Base-by-base conservation (phyloP, 2,329 filamentous ascomycete genomes). In the Diplodia intermedia region DNA sequence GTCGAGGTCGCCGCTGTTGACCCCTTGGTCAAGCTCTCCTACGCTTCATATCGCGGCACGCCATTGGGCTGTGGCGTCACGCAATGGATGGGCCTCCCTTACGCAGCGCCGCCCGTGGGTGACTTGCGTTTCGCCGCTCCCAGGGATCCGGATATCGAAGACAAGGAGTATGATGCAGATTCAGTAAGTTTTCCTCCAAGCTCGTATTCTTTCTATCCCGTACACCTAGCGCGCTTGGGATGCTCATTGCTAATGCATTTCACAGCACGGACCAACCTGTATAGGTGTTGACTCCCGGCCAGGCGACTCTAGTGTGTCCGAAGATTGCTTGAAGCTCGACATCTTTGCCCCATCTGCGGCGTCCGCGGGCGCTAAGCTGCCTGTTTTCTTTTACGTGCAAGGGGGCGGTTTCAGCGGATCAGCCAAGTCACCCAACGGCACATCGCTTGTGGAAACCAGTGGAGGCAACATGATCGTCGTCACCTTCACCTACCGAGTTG, bases 11-110 rank as follows among this genome's bases (percentile, higher is more conserved):
- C 36, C 38, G 80, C 81, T 15, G 76, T 82, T 31, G 72, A 80
- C 20, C 69, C 77, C 3, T 73, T 79, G 6, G 87, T 93, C 15
- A 82, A 91, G 70, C 81, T 94, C 26, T 84, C 83, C 3, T 94
- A 93, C 75, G 85, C 89, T 36, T 85, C 82, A 31, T 93, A 93
- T 74, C 77, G 83, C 61, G 91, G 91, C 9, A 78, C 80, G 4
- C 74, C 26, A 43, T 80, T 85, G 1, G 71, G 78, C 0, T 86
- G 86, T 71, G 89, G 88, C 1, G 80, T 93, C 57, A 88, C 86
- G 2, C 84, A 90, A 76, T 94, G 90, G 90, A 83, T 92, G 8
- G 91, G 91, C 1, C 87, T 95, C 70, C 86, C 90, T 53, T 95
- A 88, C 80, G 91, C 91, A 2, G 88, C 89, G 6, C 82, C 90